phyloP scores from a whole-genome alignment of 2,329 filamentous ascomycete species.

The Xylariaceae sp. region DNA sequence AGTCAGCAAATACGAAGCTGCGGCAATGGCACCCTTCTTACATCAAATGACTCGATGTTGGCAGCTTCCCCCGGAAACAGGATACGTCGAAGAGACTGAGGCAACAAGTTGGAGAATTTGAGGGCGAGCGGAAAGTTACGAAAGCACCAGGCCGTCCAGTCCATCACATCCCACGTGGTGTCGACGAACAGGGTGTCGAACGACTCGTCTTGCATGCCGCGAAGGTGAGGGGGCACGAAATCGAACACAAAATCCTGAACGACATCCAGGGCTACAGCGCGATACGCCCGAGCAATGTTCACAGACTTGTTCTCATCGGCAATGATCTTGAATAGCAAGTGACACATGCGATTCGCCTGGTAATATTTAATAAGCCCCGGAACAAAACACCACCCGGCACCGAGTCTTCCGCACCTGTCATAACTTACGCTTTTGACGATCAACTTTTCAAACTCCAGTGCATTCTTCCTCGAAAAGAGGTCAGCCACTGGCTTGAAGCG shows the following conservation, averaged over 20 bases:
- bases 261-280: not conserved
- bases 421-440: not conserved
- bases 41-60: not conserved
- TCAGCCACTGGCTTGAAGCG: not conserved
- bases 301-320: not conserved
- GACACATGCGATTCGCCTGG: conserved; percentile 1
- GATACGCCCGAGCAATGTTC: not conserved
- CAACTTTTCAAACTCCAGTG: not conserved
- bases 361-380: no score
- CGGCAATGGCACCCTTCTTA: no score
- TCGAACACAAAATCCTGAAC: not conserved
- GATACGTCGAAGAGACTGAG: not conserved
- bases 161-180: conserved; percentile 1
- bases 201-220: not conserved
- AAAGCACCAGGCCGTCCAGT: conserved; percentile 1
- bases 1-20: not conserved
- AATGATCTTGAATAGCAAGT: not conserved
- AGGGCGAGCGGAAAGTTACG: not conserved
- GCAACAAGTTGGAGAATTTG: not conserved
- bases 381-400: no score
- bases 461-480: not conserved
- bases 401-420: no score
- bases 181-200: not conserved
- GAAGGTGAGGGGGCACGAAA: not conserved
- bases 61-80: not conserved